Percentiles rank a stretch among this genome's conserved stretches.
Conservation (phyloP, 1,284 basidiomycete species). For the Erythrobasidium hasegawianum region DNA sequence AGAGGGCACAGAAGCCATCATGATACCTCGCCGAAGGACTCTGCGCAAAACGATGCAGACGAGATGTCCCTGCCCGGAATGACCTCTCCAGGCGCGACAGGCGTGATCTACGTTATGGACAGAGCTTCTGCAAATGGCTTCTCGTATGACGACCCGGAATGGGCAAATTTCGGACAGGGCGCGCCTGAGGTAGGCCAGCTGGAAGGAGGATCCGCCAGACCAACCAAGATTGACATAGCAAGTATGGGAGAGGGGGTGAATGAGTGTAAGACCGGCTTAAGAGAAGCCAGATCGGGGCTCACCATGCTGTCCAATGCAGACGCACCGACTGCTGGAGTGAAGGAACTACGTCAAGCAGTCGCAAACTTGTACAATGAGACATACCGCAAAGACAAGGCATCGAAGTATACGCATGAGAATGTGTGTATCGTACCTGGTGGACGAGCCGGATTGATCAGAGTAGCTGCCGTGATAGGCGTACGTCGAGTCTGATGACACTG, state of each 20-base stretch:
- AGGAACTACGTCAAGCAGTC: constrained; percentile 64
- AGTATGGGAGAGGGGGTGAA: constrained; percentile 59
- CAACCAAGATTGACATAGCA: constrained; percentile 58
- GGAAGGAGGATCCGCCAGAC: constrained; percentile 66
- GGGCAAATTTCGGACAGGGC: constrained; percentile 47
- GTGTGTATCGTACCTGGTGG: constrained; percentile 50
- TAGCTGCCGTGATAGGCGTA: constrained; percentile 77
- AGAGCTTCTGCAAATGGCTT: constrained; percentile 34
- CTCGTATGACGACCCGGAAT: constrained; percentile 13
- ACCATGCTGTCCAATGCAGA: constrained; percentile 25
- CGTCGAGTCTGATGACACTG: not conserved
- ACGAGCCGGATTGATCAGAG: constrained; percentile 63
- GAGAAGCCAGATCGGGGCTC: constrained; percentile 39
- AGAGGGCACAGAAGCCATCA: no score
- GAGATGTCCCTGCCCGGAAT: constrained; percentile 12
- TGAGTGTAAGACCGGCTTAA: constrained; percentile 50
- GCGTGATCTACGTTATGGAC: constrained; percentile 35
- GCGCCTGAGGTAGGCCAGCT: constrained; percentile 81
- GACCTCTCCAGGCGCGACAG: constrained; percentile 24
- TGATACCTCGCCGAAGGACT: not conserved
- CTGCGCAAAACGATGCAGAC: not conserved
- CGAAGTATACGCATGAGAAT: constrained; percentile 84
- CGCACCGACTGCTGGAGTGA: constrained; percentile 86
- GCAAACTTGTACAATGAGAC: constrained; percentile 81
- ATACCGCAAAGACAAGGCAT: constrained; percentile 72